These are phyloP conservation scores for Ganoderma boninense DNA, from an alignment of 1,284 basidiomycete species.

Conservation along the genomic window DNA sequence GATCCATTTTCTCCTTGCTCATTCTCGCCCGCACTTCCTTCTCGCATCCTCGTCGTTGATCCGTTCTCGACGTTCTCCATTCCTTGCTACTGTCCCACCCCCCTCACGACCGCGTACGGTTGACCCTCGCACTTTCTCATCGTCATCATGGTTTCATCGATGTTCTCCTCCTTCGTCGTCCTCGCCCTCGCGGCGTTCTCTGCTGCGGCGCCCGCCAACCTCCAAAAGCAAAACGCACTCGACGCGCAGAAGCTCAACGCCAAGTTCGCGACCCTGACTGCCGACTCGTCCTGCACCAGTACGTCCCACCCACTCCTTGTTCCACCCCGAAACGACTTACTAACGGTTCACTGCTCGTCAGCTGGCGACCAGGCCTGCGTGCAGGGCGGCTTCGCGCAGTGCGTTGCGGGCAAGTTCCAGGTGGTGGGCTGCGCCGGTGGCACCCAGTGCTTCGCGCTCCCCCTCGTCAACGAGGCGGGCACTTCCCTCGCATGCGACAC, in stretches of 20 bases:
- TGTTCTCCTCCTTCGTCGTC: conserved; percentile 27
- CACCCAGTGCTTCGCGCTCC: conserved; percentile 60
- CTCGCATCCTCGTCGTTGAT: conserved; percentile 16
- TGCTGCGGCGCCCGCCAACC: conserved; percentile 36
- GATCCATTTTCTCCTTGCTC: conserved; percentile 12
- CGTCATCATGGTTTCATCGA: conserved; percentile 28
- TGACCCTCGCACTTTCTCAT: neutral
- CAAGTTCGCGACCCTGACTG: conserved; percentile 53
- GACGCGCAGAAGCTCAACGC: conserved; percentile 61
- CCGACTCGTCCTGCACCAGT: conserved; percentile 49
- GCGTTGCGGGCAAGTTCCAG: conserved; percentile 54
- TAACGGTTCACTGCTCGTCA: conserved; percentile 22
- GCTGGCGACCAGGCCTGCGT: conserved; percentile 53
- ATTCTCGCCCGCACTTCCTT: neutral
- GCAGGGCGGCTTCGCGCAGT: conserved; percentile 47
- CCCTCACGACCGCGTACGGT: conserved; percentile 3
- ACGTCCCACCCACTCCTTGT: conserved; percentile 11
- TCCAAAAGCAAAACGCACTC: conserved; percentile 54
- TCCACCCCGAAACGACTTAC: no score
- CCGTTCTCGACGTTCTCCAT: conserved; percentile 15
- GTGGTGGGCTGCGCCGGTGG: conserved; percentile 50
- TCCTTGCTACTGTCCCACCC: conserved; percentile 6
- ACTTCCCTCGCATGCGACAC: conserved; percentile 66
- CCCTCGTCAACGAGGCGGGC: conserved; percentile 63
- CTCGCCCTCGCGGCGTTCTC: conserved; percentile 27